These are phyloP conservation scores for Cryptosporidium sp. DNA, from an alignment of 169 alveolate species.

Conservation along the genomic window DNA sequence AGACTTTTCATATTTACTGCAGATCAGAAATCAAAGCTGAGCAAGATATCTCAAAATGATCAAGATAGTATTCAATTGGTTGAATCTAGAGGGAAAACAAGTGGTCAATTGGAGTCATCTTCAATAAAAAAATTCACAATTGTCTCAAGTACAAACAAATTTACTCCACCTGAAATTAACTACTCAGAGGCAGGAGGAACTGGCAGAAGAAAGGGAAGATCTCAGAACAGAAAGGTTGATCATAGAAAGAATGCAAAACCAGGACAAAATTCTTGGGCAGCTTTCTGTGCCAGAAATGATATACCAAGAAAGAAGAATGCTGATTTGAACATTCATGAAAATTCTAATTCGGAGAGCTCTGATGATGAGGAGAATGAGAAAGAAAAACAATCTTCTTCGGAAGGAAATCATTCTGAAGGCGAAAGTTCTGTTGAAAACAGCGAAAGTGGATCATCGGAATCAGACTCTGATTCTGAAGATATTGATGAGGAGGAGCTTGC, in stretches of 20 bases:
- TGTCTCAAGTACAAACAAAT: neutral
- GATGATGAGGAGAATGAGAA: neutral
- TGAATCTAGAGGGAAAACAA: neutral
- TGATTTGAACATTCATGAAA: neutral
- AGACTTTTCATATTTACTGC: constrained; percentile 58
- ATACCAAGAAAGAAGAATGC: constrained; percentile 35
- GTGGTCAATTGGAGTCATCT: neutral
- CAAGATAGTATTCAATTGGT: neutral
- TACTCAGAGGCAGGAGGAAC: constrained; percentile 60
- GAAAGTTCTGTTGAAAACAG: neutral
- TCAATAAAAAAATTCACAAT: constrained; percentile 7
- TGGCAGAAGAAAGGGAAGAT: constrained; percentile 53
- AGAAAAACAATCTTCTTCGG: neutral
- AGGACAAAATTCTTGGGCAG: constrained; percentile 69
- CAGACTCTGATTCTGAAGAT: neutral
- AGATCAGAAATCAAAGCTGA: constrained; percentile 54
- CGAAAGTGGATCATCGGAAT: neutral
- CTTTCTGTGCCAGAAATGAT: constrained; percentile 70
- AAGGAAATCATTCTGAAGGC: constrained; percentile 5
- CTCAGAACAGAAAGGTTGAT: constrained; percentile 29
- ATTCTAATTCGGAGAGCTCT: neutral
- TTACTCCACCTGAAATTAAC: constrained; percentile 62
- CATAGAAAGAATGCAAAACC: constrained; percentile 50
- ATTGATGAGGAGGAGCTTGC: constrained; percentile 43
- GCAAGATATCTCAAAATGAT: constrained; percentile 17